Evolutionary conservation across 2,329 filamentous ascomycete species (phyloP), one percentile per base, ranked within the genome.

Genomic region (Trichophyton rubrum): DNA sequence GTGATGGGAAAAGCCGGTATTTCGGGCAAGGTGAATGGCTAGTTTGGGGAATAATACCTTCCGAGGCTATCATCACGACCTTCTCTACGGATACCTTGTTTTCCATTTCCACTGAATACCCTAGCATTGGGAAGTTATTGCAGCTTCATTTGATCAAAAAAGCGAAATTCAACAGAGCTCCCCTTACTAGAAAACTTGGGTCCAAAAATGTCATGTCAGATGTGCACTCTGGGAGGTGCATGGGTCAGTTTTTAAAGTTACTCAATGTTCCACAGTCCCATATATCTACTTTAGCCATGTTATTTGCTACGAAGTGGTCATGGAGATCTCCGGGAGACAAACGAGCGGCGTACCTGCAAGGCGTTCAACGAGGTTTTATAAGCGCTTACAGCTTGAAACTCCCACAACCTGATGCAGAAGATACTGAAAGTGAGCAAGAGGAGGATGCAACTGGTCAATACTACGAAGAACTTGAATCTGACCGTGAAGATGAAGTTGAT

Each of bases 31-130:
- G 68, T 0, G 74, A 76, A 20, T 75, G 66, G 43, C 60, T 73
- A 0, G 61, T 75, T 0, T 76, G 74, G 74, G 68, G 70, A 0
- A 58, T 60, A 1, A 64, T 74, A 0, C 63, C 67, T 0, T 24
- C 61, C 0, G 20, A 63, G 2, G 69, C 71, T 1, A 72, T 76
- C 7, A 56, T 71, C 6, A 64, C 64, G 9, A 66, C 67, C 0
- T 68, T 74, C 13, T 64, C 67, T 1, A 65, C 71, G 0, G 62
- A 61, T 0, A 57, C 60, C 0, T 45, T 75, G 0, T 35, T 68
- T 6, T 6, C 58, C 1, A 66, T 71, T 20, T 62, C 65, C 2
- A 20, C 47, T 0, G 27, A 59, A 0, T 17, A 66, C 40, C 13
- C 51, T 0, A 65, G 69, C 1, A 67, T 75, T 3, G 41, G 51